A percentile compares a stretch with the other conserved stretches of the same genome.
Conservation (phyloP, 371 early-diverging fungal genomes). For the Blastocladiella emersonii region DNA sequence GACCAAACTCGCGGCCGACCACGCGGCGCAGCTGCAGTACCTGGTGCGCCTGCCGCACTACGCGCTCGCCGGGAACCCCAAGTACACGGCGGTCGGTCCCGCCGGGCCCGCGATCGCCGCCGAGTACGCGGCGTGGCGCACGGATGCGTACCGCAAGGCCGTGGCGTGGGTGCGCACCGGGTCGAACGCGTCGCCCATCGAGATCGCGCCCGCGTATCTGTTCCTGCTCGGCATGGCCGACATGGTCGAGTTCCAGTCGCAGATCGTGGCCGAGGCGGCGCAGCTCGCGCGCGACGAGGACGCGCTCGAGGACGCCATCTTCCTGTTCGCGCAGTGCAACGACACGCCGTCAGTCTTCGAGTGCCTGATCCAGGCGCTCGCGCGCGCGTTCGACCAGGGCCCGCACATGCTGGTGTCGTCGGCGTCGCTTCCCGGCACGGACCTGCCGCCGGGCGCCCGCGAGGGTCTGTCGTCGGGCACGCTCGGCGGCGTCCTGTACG, state of each 20-base stretch:
- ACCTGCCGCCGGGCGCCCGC: neutral
- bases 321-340: slow-evolving; percentile 28
- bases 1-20: slow-evolving; percentile 27
- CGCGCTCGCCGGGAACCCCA: neutral
- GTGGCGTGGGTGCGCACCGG: neutral
- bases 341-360: neutral
- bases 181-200: neutral
- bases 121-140: slow-evolving; percentile 13
- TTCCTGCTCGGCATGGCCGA: slow-evolving; percentile 38
- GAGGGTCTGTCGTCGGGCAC: too few species aligned
- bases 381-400: neutral
- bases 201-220: slow-evolving; percentile 14
- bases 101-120: neutral
- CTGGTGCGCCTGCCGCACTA: neutral
- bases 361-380: neutral
- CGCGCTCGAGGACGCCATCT: slow-evolving; percentile 51
- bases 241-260: slow-evolving; percentile 38
- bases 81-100: neutral
- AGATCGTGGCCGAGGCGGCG: slow-evolving; percentile 50
- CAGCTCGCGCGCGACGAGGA: slow-evolving; percentile 49
- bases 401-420: neutral
- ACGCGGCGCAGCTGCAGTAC: slow-evolving; percentile 8
- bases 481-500: neutral
- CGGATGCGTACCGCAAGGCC: neutral
- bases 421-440: too few species aligned